phyloP scores from a whole-genome alignment of 2,329 filamentous ascomycete genomes.

The Calonectria hawksworthii region DNA sequence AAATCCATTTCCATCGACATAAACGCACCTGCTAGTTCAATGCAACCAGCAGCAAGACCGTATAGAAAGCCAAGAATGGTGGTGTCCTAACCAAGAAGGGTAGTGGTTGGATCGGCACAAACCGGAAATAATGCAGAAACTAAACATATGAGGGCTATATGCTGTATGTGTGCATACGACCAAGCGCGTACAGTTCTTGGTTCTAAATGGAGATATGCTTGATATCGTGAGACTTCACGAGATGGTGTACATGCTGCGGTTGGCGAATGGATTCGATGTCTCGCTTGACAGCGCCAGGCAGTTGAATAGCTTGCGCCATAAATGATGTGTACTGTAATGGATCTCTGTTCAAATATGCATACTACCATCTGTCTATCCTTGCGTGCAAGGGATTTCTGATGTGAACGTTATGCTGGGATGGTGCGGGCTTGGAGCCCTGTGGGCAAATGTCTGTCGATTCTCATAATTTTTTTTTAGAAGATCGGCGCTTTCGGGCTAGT shows the following conservation, averaged over 20 bases:
- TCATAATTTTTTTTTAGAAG: background rate
- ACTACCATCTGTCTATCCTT: background rate
- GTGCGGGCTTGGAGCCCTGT: background rate
- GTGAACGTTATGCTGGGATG: background rate
- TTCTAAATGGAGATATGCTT: background rate
- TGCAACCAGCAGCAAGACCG: background rate
- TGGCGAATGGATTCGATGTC: background rate
- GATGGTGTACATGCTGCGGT: background rate
- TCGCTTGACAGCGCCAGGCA: background rate
- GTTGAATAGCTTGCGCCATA: background rate
- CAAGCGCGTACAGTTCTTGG: background rate
- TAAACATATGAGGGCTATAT: background rate
- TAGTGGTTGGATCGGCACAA: constrained; percentile 6
- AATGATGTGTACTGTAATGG: background rate
- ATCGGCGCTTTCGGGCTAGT: background rate
- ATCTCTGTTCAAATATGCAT: background rate
- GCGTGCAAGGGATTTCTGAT: background rate
- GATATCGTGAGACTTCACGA: background rate
- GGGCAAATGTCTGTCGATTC: background rate
- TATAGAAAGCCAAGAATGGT: background rate
- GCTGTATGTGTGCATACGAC: background rate
- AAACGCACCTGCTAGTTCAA: constrained; percentile 7
- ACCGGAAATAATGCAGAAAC: constrained; percentile 8
- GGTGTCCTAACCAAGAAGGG: background rate
- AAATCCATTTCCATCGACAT: constrained; percentile 12